These are phyloP conservation scores for Schizophyllum commune DNA, from an alignment of 1,284 basidiomycete genomes.

Conservation along the genomic window DNA sequence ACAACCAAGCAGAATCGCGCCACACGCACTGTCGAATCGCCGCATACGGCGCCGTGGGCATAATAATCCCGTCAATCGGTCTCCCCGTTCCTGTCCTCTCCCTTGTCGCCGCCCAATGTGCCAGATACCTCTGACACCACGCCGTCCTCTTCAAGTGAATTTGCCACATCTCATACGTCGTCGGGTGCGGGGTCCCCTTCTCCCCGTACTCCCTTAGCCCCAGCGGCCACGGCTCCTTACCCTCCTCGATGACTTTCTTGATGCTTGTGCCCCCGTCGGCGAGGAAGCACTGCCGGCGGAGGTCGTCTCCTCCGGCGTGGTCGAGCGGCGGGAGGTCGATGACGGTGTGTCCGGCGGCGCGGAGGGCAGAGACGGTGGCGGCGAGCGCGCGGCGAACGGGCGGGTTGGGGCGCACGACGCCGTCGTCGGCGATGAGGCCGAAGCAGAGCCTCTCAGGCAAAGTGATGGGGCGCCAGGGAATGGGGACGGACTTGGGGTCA, in stretches of 20 bases:
- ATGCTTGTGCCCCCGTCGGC: not conserved
- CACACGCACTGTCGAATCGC: slow-evolving; percentile 46
- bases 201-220: slow-evolving; percentile 21
- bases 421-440: slow-evolving; percentile 53
- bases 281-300: not conserved
- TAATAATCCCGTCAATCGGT: slow-evolving; percentile 58
- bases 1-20: not conserved
- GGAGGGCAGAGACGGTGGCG: slow-evolving; percentile 47
- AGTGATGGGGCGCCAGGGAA: slow-evolving; percentile 26
- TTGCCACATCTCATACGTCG: slow-evolving; percentile 52
- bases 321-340: not conserved
- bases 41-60: slow-evolving; percentile 42
- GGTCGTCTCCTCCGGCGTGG: not conserved
- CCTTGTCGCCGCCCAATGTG: slow-evolving; percentile 48
- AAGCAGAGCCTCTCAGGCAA: slow-evolving; percentile 36
- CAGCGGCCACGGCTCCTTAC: slow-evolving; percentile 38
- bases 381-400: slow-evolving; percentile 61
- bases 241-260: slow-evolving; percentile 20
- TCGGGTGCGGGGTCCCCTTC: slow-evolving; percentile 22
- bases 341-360: slow-evolving; percentile 64
- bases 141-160: slow-evolving; percentile 36
- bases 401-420: slow-evolving; percentile 58
- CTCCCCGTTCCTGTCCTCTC: slow-evolving; percentile 47
- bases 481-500: slow-evolving; percentile 52
- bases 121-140: slow-evolving; percentile 41